phyloP scores from a whole-genome alignment of 169 alveolate species.

The Theileria sp. region DNA sequence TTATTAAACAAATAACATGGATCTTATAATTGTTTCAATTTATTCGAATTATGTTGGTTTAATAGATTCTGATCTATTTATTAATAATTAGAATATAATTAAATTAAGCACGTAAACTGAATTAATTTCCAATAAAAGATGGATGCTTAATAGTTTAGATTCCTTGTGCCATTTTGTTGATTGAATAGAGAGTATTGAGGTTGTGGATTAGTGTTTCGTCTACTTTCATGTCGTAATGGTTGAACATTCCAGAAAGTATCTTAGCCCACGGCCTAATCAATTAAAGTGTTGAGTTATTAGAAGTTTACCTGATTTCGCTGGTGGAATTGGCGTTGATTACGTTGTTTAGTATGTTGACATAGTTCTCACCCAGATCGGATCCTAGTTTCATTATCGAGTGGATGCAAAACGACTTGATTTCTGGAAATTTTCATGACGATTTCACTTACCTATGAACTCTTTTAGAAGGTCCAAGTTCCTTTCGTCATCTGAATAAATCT shows the following conservation, averaged over 20 bases:
- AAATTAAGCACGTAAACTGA: background rate
- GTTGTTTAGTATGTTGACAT: slow-evolving; percentile 1
- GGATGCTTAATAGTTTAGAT: background rate
- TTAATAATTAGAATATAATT: background rate
- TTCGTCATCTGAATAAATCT: background rate
- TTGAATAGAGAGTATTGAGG: slow-evolving; percentile 13
- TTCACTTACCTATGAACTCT: slow-evolving; percentile 21
- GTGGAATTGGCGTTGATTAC: slow-evolving; percentile 16
- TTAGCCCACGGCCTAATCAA: slow-evolving; percentile 33
- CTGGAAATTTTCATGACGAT: background rate
- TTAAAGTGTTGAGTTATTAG: background rate
- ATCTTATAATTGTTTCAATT: too few relatives aligned
- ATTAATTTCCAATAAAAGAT: background rate
- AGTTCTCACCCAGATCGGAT: slow-evolving; percentile 26
- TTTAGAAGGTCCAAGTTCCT: background rate
- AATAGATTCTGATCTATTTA: background rate
- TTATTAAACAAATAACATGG: background rate
- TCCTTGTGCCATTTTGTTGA: slow-evolving; percentile 6
- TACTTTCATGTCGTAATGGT: slow-evolving; percentile 6
- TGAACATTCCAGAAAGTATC: slow-evolving; percentile 24
- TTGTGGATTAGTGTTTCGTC: slow-evolving; percentile 11
- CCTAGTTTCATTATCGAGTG: slow-evolving; percentile 20
- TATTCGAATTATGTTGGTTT: background rate
- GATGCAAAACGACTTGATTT: slow-evolving; percentile 22
- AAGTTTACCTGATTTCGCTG: slow-evolving; percentile 17